Evolutionary conservation across 768 basidiomycete genomes (phyloP).

Genomic region (Punctularia strigosozonata): DNA sequence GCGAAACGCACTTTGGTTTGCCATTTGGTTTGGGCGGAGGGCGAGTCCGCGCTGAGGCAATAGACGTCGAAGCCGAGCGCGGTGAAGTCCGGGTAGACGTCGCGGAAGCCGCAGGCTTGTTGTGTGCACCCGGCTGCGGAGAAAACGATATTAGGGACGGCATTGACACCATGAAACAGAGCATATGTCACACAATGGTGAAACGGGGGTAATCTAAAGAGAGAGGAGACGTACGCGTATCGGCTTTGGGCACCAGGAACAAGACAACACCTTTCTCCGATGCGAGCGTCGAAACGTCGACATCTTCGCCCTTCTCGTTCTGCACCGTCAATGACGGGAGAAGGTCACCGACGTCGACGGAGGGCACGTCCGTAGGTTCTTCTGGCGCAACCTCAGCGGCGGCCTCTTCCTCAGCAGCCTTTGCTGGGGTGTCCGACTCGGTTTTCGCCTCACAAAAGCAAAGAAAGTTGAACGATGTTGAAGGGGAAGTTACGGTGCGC

Average conservation of each 20-base stretch:
- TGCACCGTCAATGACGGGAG: conserved; percentile 68
- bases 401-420: background rate
- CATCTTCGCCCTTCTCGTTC: conserved; percentile 76
- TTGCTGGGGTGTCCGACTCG: too few relatives aligned
- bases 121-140: conserved; percentile 74
- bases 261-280: conserved; percentile 68
- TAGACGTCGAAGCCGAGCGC: conserved; percentile 61
- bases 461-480: too few relatives aligned
- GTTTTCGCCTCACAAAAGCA: too few relatives aligned
- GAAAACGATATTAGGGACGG: background rate
- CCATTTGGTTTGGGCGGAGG: conserved; percentile 71
- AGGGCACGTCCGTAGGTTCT: conserved; percentile 10
- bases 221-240: conserved; percentile 51
- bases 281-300: conserved; percentile 53
- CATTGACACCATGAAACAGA: too few relatives aligned
- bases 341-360: conserved; percentile 61
- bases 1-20: conserved; percentile 57
- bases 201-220: background rate
- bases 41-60: conserved; percentile 73
- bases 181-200: too few relatives aligned
- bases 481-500: too few relatives aligned
- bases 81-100: conserved; percentile 68
- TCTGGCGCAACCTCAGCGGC: conserved; percentile 7
- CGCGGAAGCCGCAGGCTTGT: conserved; percentile 89
- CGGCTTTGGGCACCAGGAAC: conserved; percentile 77